phyloP scores from a whole-genome alignment of 257 asterid genomes.

The Ballota nigra region DNA sequence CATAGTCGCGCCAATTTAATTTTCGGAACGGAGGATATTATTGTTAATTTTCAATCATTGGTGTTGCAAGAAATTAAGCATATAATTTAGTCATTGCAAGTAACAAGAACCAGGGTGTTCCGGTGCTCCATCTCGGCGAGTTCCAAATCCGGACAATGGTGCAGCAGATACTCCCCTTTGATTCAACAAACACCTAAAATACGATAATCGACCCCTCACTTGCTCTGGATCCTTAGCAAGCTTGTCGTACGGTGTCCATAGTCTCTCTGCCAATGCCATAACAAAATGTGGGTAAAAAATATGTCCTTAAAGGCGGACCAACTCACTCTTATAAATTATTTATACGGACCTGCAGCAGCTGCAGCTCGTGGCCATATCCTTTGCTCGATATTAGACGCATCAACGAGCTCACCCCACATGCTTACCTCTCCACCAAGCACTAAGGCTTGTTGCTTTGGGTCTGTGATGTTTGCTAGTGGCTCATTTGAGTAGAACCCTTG shows the following conservation, averaged over 20 bases:
- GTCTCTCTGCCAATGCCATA: conserved; percentile 54
- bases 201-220: conserved; percentile 48
- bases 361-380: conserved; percentile 97
- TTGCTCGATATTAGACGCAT: conserved; percentile 70
- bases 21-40: too few species aligned
- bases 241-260: conserved; percentile 62
- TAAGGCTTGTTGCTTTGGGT: conserved; percentile 50
- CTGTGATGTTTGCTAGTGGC: conserved; percentile 67
- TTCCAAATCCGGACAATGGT: conserved; percentile 58
- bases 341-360: conserved; percentile 84
- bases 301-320: background rate
- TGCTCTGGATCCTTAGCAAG: conserved; percentile 56
- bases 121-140: conserved; percentile 41
- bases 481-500: conserved; percentile 73
- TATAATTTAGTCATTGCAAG: background rate
- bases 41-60: too few species aligned
- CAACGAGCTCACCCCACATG: conserved; percentile 80
- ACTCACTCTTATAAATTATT: background rate
- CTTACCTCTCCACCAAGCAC: conserved; percentile 89
- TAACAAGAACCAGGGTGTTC: conserved; percentile 73
- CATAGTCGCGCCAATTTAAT: too few species aligned
- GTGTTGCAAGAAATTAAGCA: too few species aligned
- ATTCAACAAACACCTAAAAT: conserved; percentile 78
- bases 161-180: conserved; percentile 91
- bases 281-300: too few species aligned